Conservation (phyloP, 73 alveolate genomes). For the Effrenium voratum region DNA sequence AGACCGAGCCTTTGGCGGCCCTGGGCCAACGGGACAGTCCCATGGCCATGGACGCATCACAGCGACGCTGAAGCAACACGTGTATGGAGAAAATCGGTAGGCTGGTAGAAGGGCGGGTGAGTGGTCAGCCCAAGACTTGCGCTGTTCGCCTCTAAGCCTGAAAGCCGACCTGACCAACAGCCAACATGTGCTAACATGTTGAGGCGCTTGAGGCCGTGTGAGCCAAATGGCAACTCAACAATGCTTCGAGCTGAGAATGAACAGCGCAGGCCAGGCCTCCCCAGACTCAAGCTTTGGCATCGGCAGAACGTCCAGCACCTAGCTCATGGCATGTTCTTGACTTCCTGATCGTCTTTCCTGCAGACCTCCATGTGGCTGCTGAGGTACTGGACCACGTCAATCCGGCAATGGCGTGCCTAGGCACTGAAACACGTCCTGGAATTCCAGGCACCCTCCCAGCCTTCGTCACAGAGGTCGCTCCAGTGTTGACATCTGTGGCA, state of each 20-base stretch:
- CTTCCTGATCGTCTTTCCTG: not conserved
- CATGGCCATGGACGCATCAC: not conserved
- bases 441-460: not conserved
- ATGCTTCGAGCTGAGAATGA: not conserved
- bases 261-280: conserved; percentile 21
- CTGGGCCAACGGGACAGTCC: not conserved
- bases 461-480: conserved; percentile 81
- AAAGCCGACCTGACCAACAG: too few species aligned
- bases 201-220: too few species aligned
- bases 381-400: conserved; percentile 86
- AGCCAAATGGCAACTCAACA: too few species aligned
- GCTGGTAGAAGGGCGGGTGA: too few species aligned
- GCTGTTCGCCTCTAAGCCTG: too few species aligned
- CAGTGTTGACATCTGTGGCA: conserved; percentile 87
- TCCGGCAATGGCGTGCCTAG: conserved; percentile 86
- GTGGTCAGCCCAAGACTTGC: too few species aligned
- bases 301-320: conserved; percentile 71
- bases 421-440: too few species aligned
- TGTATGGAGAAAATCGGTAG: too few species aligned
- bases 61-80: too few species aligned
- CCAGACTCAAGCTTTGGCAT: conserved; percentile 53
- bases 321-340: not conserved
- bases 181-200: too few species aligned
- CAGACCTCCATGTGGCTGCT: conserved; percentile 88
- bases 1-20: not conserved